A percentile compares a stretch with the other conserved stretches of the same genome.
phyloP scores from a whole-genome alignment of 2,329 filamentous ascomycete genomes.

The Aspergillus tanneri region DNA sequence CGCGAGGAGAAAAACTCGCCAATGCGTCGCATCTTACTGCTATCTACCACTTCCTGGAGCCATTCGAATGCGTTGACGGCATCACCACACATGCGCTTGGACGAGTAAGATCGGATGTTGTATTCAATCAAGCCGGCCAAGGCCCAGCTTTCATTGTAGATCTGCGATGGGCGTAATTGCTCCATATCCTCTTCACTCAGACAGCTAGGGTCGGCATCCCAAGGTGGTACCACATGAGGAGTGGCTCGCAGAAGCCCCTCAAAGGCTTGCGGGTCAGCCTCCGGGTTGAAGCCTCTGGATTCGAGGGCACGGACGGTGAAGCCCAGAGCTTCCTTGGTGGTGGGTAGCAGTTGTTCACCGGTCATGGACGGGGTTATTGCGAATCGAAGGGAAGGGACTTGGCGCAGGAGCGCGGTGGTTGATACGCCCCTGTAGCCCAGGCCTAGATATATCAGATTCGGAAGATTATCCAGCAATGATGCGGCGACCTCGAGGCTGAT shows the following conservation, averaged over 20 bases:
- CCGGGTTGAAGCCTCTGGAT: slow-evolving; percentile 47
- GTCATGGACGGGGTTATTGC: slow-evolving; percentile 9
- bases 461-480: slow-evolving; percentile 54
- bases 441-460: slow-evolving; percentile 47
- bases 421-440: slow-evolving; percentile 33
- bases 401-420: slow-evolving; percentile 30
- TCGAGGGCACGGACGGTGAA: slow-evolving; percentile 53
- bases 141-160: slow-evolving; percentile 37
- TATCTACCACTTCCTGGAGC: slow-evolving; percentile 37
- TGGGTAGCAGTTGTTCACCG: slow-evolving; percentile 28
- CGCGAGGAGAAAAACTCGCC: slow-evolving; percentile 34
- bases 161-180: slow-evolving; percentile 24
- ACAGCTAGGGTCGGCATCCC: slow-evolving; percentile 26
- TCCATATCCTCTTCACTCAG: slow-evolving; percentile 22
- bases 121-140: slow-evolving; percentile 35
- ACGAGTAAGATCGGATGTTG: slow-evolving; percentile 29
- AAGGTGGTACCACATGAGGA: slow-evolving; percentile 32
- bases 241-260: slow-evolving; percentile 40
- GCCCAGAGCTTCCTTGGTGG: slow-evolving; percentile 35
- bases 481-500: slow-evolving; percentile 60
- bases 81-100: slow-evolving; percentile 24
- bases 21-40: slow-evolving; percentile 37
- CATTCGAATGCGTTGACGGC: slow-evolving; percentile 32
- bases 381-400: slow-evolving; percentile 23
- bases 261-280: slow-evolving; percentile 47